phyloP scores from a whole-genome alignment of 805 yeast genomes.

The Candida arabinofermentans region DNA sequence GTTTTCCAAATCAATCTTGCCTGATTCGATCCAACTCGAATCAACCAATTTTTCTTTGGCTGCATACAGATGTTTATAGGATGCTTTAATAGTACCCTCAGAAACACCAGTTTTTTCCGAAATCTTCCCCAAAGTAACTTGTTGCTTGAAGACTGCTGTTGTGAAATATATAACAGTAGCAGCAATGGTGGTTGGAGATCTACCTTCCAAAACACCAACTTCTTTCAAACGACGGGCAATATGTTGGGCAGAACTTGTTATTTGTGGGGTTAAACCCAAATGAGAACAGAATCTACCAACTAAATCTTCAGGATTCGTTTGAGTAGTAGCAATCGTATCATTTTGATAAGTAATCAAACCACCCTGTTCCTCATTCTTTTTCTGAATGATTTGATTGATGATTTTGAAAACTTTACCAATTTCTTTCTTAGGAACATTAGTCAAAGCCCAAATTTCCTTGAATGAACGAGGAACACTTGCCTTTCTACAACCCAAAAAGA shows the following conservation, averaged over 20 bases:
- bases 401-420: constrained; percentile 88
- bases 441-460: constrained; percentile 92
- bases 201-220: constrained; percentile 90
- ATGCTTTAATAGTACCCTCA: constrained; percentile 94
- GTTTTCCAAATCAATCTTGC: constrained; percentile 45
- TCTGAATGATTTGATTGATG: constrained; percentile 57
- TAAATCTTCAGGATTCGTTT: constrained; percentile 89
- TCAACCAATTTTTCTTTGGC: constrained; percentile 71
- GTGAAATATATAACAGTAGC: constrained; percentile 97
- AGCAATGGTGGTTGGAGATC: constrained; percentile 95
- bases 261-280: constrained; percentile 77
- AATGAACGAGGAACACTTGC: constrained; percentile 93
- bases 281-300: constrained; percentile 96
- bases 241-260: constrained; percentile 88
- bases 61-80: constrained; percentile 77
- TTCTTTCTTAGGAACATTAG: constrained; percentile 90
- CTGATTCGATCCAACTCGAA: constrained; percentile 68
- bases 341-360: constrained; percentile 41
- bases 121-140: constrained; percentile 71
- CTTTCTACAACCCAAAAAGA: constrained; percentile 89
- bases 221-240: constrained; percentile 89
- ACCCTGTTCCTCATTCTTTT: constrained; percentile 46
- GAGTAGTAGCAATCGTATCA: constrained; percentile 63
- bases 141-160: constrained; percentile 78
- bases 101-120: constrained; percentile 94